Conservation (phyloP, 345 rosid species). For the Trapa bicornis region DNA sequence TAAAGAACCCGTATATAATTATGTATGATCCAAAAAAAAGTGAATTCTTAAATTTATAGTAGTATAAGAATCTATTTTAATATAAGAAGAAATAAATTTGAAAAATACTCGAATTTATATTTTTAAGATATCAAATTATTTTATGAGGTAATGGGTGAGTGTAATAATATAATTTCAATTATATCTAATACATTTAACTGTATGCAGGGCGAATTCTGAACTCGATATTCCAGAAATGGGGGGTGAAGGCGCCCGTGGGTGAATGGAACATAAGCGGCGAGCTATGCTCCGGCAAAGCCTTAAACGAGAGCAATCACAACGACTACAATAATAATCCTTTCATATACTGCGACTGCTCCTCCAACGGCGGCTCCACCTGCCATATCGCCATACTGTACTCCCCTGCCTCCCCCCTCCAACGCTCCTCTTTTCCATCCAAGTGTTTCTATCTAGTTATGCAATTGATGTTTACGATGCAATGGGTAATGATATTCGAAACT, state of each 20-base stretch:
- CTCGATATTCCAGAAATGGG: slow-evolving; percentile 19
- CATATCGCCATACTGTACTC: slow-evolving; percentile 22
- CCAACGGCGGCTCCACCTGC: slow-evolving; percentile 14
- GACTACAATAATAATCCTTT: slow-evolving; percentile 10
- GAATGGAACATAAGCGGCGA: slow-evolving; percentile 24
- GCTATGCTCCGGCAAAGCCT: slow-evolving; percentile 19
- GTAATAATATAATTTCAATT: no score
- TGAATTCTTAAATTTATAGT: no score
- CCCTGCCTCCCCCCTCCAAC: no score
- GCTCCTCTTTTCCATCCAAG: no score
- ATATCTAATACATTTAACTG: no score
- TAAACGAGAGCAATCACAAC: background rate
- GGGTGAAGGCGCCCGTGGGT: slow-evolving; percentile 2
- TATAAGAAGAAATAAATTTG: background rate
- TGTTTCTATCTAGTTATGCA: background rate
- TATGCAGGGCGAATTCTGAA: slow-evolving; percentile 17
- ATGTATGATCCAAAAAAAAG: no score
- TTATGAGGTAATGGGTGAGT: background rate
- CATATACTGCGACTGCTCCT: slow-evolving; percentile 20
- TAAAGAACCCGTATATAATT: no score
- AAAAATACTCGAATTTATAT: background rate
- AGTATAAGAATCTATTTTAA: no score
- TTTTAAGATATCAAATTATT: background rate
- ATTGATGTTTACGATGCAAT: background rate
- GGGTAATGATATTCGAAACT: background rate